Evolutionary conservation across 345 rosid species (phyloP), one percentile per base, ranked within the genome.

Genomic region (Iberis pinnata): DNA sequence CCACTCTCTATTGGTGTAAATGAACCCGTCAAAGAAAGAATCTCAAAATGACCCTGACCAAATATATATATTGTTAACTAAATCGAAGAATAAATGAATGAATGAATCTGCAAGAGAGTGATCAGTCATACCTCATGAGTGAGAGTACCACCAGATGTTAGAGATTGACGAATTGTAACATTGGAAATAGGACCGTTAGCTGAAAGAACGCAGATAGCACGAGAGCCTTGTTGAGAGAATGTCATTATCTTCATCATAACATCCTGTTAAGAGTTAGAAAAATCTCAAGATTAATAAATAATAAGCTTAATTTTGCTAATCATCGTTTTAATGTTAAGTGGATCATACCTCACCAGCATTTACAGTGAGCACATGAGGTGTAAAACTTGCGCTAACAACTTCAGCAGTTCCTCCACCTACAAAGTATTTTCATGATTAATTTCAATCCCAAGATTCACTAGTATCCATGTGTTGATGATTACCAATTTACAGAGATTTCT

Each of bases 171-270:
- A 70, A 89, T 80, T 1, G 97, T 81, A 58, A 89, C 97, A 57
- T 79, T 89, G 31, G 95, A 86, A 64, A 89, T 77, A 8, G 80
- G 80, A 22, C 95, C 97, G 39, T 73, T 86, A 15, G 93, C 97
- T 10, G 90, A 86, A 31, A 89, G 90, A 55, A 89, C 60, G 60
- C 97, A 89, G 26, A 86, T 79, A 56, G 95, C 90, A 18, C 80
- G 88, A 58, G 82, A 56, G 51, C 84, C 84, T 81, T 83, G 88
- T 55, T 84, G 90, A 50, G 86, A 78, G 67, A 89, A 80, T 42
- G 83, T 74, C 93, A 89, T 83, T 44, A 89, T 61, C 70, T 86
- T 89, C 97, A 81, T 89, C n/a, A 73, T 75, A 57, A 89, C 86
- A 73, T 89, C 97, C 97, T 89, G 65, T 20, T n/a, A n/a, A 32